Conservation (phyloP, 345 rosid species). For the Luvunga scandens region DNA sequence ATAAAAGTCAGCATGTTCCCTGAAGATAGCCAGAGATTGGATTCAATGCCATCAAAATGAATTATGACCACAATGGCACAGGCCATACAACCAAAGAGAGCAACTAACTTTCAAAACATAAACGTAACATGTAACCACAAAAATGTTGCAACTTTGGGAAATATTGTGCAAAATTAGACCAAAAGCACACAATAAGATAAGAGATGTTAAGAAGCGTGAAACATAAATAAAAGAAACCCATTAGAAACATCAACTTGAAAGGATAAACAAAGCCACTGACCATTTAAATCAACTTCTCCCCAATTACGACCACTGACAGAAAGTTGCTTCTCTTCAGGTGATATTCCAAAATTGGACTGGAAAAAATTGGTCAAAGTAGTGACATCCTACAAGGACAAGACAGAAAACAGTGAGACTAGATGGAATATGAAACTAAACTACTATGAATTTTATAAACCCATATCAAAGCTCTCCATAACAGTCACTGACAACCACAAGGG, state of each 20-base stretch:
- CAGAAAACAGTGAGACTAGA: not conserved
- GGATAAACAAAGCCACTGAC: constrained; percentile 31
- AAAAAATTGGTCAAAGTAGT: constrained; percentile 67
- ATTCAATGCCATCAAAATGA: not conserved
- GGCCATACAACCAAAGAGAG: not conserved
- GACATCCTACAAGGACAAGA: constrained; percentile 57
- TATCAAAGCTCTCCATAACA: not conserved
- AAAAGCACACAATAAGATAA: not conserved
- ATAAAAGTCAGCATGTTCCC: constrained; percentile 84
- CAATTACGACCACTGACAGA: constrained; percentile 93
- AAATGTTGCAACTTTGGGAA: not conserved
- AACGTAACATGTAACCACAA: not conserved
- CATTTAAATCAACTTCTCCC: constrained; percentile 95
- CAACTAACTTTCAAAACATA: not conserved
- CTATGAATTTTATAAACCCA: no score
- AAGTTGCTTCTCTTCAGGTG: constrained; percentile 83
- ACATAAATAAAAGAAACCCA: not conserved
- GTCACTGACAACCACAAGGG: not conserved
- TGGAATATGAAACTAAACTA: no score
- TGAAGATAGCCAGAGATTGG: constrained; percentile 24
- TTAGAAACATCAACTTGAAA: not conserved
- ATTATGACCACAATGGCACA: not conserved
- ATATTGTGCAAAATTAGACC: not conserved
- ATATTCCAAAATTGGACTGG: constrained; percentile 65
- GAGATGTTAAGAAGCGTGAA: not conserved